Percentiles rank a stretch among this genome's conserved stretches.
These are phyloP conservation scores for Globisporangium emineosum DNA, from an alignment of 352 stramenopile genomes.

Conservation along the genomic window DNA sequence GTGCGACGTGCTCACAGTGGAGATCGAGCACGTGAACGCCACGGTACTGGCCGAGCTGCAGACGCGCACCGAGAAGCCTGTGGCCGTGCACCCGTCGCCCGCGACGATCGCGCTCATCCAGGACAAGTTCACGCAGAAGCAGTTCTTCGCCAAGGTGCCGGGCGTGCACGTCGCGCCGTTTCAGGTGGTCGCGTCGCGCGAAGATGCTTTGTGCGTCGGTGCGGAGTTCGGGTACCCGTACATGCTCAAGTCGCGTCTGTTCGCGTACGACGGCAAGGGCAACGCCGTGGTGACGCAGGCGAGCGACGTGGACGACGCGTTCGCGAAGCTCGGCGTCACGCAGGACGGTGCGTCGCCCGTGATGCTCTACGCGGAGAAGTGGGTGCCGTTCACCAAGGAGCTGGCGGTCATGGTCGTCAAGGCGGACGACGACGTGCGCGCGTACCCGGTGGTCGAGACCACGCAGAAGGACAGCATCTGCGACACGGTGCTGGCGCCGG, in stretches of 20 bases:
- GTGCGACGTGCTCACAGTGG: slow-evolving; percentile 95
- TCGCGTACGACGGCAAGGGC: slow-evolving; percentile 96
- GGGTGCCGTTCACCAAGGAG: slow-evolving; percentile 96
- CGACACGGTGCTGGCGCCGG: slow-evolving; percentile 93
- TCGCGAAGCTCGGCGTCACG: slow-evolving; percentile 72
- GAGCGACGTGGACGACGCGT: slow-evolving; percentile 79
- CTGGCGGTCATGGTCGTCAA: slow-evolving; percentile 97
- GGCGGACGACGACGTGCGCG: slow-evolving; percentile 53
- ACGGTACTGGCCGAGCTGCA: slow-evolving; percentile 89
- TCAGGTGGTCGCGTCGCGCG: slow-evolving; percentile 37
- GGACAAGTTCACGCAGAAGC: slow-evolving; percentile 97
- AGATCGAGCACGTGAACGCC: slow-evolving; percentile 99
- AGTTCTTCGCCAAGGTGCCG: slow-evolving; percentile 59
- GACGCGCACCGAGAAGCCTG: slow-evolving; percentile 18
- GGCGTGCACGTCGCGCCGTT: slow-evolving; percentile 58
- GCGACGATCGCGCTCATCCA: slow-evolving; percentile 95
- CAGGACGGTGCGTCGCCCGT: slow-evolving; percentile 5
- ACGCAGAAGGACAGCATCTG: slow-evolving; percentile 98
- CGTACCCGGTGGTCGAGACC: slow-evolving; percentile 97
- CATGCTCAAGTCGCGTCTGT: slow-evolving; percentile 96
- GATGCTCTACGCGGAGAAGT: slow-evolving; percentile 94
- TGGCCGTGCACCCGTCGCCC: slow-evolving; percentile 81
- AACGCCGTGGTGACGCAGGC: slow-evolving; percentile 92
- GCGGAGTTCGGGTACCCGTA: slow-evolving; percentile 91
- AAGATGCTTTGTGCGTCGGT: slow-evolving; percentile 43